Evolutionary conservation across 2,329 filamentous ascomycete genomes (phyloP).

Genomic region (Xylariaceae sp.): DNA sequence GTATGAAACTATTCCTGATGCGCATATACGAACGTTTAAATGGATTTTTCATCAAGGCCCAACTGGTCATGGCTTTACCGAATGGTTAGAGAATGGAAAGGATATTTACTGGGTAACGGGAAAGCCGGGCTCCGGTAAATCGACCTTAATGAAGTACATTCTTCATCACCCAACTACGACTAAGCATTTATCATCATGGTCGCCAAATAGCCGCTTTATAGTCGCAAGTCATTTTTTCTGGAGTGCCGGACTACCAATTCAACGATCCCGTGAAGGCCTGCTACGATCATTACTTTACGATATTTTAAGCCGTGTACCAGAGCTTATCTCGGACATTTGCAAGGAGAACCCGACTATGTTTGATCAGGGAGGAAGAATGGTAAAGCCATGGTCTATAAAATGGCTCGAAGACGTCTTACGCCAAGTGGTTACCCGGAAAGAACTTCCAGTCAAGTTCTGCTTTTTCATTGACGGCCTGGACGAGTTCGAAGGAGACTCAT

Average conservation of each 20-base stretch:
- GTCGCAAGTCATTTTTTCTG: slow-evolving; percentile 1
- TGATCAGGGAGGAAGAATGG: too few relatives aligned
- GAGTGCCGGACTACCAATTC: background rate
- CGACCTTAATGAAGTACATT: slow-evolving; percentile 7
- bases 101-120: slow-evolving; percentile 8
- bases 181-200: background rate
- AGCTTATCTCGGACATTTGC: background rate
- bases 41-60: too few relatives aligned
- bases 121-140: slow-evolving; percentile 5
- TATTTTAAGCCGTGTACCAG: background rate
- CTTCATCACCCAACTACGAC: background rate
- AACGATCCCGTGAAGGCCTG: background rate
- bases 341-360: too few relatives aligned
- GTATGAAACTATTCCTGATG: too few relatives aligned
- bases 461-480: background rate
- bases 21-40: too few relatives aligned
- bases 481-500: background rate
- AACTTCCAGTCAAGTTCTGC: too few relatives aligned
- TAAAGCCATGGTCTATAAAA: too few relatives aligned
- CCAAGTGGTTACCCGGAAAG: too few relatives aligned
- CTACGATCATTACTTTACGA: background rate
- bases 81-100: too few relatives aligned
- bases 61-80: too few relatives aligned
- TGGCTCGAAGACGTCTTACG: too few relatives aligned
- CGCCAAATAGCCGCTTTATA: background rate